Evolutionary conservation across 352 stramenopile genomes (phyloP).

Genomic region (Chrysophaeum taylorii): DNA sequence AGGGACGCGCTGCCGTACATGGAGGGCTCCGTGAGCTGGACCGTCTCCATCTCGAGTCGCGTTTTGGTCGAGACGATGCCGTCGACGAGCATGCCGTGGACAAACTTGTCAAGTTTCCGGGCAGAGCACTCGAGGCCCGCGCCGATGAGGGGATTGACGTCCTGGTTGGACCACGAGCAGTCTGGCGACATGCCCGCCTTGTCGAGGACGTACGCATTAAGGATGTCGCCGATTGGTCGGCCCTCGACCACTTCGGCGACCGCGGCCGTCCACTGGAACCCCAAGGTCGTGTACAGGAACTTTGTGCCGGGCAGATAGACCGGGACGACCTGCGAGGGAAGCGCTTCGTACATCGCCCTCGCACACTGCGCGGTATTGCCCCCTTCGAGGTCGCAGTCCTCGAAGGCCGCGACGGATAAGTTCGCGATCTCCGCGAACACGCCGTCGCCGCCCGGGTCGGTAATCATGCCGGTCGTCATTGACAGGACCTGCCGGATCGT

Average conservation of each 20-base stretch:
- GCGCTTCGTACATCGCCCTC: background rate
- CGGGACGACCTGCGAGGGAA: background rate
- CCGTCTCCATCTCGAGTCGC: background rate
- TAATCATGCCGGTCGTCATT: conserved; percentile 5
- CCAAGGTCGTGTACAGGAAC: background rate
- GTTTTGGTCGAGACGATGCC: background rate
- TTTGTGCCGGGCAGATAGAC: background rate
- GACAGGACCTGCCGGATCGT: background rate
- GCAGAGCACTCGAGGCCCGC: background rate
- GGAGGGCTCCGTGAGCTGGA: background rate
- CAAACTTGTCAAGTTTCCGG: background rate
- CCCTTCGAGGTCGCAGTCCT: background rate
- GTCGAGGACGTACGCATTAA: background rate
- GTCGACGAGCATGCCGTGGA: conserved; percentile 2
- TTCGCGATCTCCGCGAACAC: background rate
- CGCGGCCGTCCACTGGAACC: background rate
- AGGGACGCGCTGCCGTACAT: background rate
- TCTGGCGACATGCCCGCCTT: background rate
- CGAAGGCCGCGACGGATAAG: too few species aligned
- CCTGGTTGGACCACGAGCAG: background rate
- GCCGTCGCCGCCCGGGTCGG: background rate
- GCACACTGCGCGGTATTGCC: background rate
- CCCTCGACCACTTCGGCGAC: background rate
- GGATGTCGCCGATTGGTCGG: background rate
- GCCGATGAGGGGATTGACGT: background rate